These are phyloP conservation scores for Podospora pseudopauciseta DNA, from an alignment of 495 filamentous ascomycete genomes.

Conservation along the genomic window DNA sequence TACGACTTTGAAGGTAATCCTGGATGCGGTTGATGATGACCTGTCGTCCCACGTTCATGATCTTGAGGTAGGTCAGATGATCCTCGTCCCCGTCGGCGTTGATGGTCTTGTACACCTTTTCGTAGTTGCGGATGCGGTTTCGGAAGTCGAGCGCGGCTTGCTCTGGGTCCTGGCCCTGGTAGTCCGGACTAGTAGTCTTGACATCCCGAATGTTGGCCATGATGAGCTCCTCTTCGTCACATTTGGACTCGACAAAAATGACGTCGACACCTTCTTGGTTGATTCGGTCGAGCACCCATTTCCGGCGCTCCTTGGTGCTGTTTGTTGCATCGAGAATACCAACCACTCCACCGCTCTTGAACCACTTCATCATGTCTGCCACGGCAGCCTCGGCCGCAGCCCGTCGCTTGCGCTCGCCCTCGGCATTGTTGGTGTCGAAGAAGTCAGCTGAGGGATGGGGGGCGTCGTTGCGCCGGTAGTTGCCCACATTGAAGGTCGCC, in stretches of 20 bases:
- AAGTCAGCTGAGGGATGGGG: constrained; percentile 86
- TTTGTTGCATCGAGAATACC: constrained; percentile 96
- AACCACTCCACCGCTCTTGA: constrained; percentile 70
- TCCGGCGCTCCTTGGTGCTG: constrained; percentile 79
- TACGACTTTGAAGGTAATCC: constrained; percentile 90
- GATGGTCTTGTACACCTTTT: constrained; percentile 91
- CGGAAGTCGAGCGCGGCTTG: constrained; percentile 84
- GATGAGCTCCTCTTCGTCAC: constrained; percentile 90
- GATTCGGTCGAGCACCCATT: constrained; percentile 84
- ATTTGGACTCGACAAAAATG: constrained; percentile 92
- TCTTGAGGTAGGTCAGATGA: constrained; percentile 86
- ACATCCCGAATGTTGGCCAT: constrained; percentile 97
- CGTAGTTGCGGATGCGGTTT: constrained; percentile 92
- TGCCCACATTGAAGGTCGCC: constrained; percentile 93
- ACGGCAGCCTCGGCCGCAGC: constrained; percentile 88
- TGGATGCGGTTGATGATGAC: constrained; percentile 97
- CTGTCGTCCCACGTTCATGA: constrained; percentile 91
- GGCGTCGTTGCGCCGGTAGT: constrained; percentile 81
- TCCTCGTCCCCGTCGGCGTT: constrained; percentile 71
- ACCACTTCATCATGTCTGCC: constrained; percentile 89
- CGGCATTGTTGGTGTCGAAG: constrained; percentile 82
- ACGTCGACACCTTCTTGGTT: constrained; percentile 73
- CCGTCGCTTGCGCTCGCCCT: constrained; percentile 83
- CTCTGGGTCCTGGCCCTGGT: constrained; percentile 90
- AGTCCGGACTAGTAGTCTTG: constrained; percentile 94